These are phyloP conservation scores for Solanum lycopersicoides DNA, from an alignment of 257 asterid genomes.

Conservation along the genomic window DNA sequence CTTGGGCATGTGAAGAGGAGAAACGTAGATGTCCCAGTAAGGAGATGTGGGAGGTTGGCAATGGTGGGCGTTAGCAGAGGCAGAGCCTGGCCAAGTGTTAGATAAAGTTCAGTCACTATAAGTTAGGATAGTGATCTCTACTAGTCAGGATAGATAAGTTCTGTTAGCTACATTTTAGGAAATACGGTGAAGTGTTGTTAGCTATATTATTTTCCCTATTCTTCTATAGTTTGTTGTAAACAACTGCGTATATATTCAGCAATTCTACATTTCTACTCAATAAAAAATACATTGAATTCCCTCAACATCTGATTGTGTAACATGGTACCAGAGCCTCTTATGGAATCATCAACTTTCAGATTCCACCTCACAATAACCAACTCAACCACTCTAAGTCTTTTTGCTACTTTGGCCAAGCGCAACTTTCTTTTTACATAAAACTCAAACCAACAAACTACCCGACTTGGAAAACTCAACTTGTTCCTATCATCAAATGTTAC, in stretches of 20 bases:
- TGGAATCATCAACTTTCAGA: neutral
- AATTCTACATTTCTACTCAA: neutral
- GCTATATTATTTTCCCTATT: neutral
- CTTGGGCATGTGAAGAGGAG: neutral
- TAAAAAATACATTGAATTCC: neutral
- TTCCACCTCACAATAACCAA: neutral
- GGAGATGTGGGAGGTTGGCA: neutral
- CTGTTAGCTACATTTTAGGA: neutral
- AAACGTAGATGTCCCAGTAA: neutral
- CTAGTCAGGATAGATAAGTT: neutral
- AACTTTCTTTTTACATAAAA: neutral
- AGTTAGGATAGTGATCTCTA: neutral
- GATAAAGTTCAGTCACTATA: neutral
- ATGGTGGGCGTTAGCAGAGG: neutral
- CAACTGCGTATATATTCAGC: neutral
- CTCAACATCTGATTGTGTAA: neutral
- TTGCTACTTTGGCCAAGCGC: neutral
- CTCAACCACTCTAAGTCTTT: neutral
- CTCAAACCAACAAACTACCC: neutral
- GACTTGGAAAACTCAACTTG: neutral
- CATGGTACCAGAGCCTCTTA: neutral
- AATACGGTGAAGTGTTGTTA: neutral
- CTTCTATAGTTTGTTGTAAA: neutral
- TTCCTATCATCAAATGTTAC: neutral
- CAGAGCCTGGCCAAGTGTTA: neutral